Evolutionary conservation across 352 stramenopile species (phyloP).

Genomic region (Bremia lactucae): DNA sequence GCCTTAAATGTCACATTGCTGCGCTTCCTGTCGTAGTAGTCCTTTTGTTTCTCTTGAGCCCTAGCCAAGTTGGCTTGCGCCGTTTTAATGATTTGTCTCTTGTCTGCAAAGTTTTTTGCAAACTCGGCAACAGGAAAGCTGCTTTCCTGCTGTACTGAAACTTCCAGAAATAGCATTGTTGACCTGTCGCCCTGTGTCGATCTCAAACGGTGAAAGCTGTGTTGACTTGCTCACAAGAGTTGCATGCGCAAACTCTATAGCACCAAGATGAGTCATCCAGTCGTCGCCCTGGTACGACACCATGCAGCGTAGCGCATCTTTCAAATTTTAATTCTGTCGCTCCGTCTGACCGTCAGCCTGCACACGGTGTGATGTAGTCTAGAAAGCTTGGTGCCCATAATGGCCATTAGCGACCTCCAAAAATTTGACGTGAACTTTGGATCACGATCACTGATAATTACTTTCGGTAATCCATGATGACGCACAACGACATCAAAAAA

Average conservation of each 20-base stretch:
- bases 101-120: conserved; percentile 4
- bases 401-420: conserved; percentile 9
- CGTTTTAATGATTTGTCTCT: conserved; percentile 3
- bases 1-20: not conserved
- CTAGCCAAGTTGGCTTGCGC: not conserved
- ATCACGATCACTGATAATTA: conserved; percentile 12
- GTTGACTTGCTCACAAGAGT: conserved; percentile 5
- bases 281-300: conserved; percentile 7
- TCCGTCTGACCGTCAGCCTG: conserved; percentile 12
- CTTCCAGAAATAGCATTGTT: conserved; percentile 1
- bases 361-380: conserved; percentile 11
- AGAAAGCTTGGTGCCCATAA: conserved; percentile 8
- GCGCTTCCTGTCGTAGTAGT: not conserved
- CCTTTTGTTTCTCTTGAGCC: not conserved
- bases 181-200: conserved; percentile 8
- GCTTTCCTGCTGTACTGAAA: not conserved
- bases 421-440: conserved; percentile 12
- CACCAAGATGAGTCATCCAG: conserved; percentile 6
- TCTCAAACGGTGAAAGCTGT: conserved; percentile 4
- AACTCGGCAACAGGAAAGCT: conserved; percentile 1
- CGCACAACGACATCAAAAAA: not conserved
- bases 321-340: conserved; percentile 4
- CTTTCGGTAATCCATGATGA: conserved; percentile 5
- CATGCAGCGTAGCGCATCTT: conserved; percentile 11
- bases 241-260: conserved; percentile 10